A percentile compares a stretch with the other conserved stretches of the same genome.
These are phyloP conservation scores for Calonectria fujianensis DNA, from an alignment of 2,329 filamentous ascomycete species.

Conservation along the genomic window DNA sequence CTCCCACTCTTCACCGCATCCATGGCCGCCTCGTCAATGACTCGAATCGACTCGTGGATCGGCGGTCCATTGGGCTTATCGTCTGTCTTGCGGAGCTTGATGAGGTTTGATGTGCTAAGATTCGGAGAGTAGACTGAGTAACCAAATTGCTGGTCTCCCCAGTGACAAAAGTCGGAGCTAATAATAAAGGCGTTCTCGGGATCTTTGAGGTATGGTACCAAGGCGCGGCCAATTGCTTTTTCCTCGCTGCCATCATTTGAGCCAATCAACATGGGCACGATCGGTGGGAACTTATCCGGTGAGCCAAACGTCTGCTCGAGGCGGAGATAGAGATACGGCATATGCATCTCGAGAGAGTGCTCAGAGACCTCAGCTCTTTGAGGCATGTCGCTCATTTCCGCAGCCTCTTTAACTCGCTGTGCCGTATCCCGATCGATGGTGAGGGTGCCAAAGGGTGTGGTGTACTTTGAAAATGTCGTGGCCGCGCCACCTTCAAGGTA, in stretches of 20 bases:
- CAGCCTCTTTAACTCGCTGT: conserved; percentile 65
- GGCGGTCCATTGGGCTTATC: conserved; percentile 62
- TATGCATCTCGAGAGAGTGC: conserved; percentile 97
- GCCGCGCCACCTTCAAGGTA: conserved; percentile 86
- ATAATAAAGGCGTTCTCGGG: conserved; percentile 88
- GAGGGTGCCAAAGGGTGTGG: conserved; percentile 84
- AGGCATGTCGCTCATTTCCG: conserved; percentile 73
- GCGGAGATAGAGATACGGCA: conserved; percentile 93
- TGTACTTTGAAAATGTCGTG: conserved; percentile 81
- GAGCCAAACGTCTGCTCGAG: conserved; percentile 71
- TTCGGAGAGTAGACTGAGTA: conserved; percentile 84
- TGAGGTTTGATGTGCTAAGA: conserved; percentile 63
- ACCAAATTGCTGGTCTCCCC: conserved; percentile 83
- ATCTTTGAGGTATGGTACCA: conserved; percentile 86
- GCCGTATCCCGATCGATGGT: conserved; percentile 76
- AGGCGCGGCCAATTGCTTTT: conserved; percentile 78
- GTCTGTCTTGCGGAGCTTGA: conserved; percentile 59
- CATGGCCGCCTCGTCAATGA: conserved; percentile 88
- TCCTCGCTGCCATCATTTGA: conserved; percentile 80
- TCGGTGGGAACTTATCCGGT: conserved; percentile 77
- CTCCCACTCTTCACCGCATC: conserved; percentile 86
- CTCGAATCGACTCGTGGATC: conserved; percentile 90
- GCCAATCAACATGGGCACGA: conserved; percentile 92
- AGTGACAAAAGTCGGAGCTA: conserved; percentile 98
- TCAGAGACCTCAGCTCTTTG: conserved; percentile 87